Percentiles rank a stretch among this genome's conserved stretches.
These are phyloP conservation scores for Eucalyptus paniculata DNA, from an alignment of 345 rosid genomes.

Conservation along the genomic window DNA sequence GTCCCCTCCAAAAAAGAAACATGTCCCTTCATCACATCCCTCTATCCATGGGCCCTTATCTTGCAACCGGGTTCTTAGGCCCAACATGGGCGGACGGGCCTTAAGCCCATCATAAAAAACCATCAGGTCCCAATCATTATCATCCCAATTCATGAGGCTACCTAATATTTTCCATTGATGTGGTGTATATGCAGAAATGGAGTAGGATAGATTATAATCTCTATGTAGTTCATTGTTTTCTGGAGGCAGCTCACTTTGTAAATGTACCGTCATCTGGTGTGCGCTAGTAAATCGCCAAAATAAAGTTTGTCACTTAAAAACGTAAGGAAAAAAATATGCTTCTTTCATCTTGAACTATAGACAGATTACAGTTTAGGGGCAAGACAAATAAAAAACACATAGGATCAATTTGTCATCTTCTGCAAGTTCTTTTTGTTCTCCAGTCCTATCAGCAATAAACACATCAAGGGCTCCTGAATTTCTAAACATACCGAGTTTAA, in stretches of 20 bases:
- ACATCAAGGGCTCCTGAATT: too few species aligned
- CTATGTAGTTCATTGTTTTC: background rate
- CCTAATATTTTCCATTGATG: background rate
- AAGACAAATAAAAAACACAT: background rate
- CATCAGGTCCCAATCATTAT: too few species aligned
- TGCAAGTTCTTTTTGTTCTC: too few species aligned
- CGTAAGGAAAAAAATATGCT: background rate
- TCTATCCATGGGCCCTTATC: too few species aligned
- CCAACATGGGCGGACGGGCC: too few species aligned
- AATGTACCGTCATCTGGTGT: background rate
- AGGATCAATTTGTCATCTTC: too few species aligned
- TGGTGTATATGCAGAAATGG: background rate
- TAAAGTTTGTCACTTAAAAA: background rate
- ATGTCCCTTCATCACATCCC: too few species aligned
- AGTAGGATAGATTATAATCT: background rate
- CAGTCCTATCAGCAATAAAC: too few species aligned
- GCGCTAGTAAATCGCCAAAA: background rate
- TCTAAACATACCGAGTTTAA: too few species aligned
- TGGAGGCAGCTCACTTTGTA: background rate
- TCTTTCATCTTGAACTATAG: background rate
- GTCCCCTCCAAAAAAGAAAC: too few species aligned
- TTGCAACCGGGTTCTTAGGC: too few species aligned
- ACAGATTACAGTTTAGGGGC: background rate
- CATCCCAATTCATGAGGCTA: background rate
- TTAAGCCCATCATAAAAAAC: too few species aligned